These are phyloP conservation scores for Leccinum broughii DNA, from an alignment of 768 basidiomycete species.

Conservation along the genomic window DNA sequence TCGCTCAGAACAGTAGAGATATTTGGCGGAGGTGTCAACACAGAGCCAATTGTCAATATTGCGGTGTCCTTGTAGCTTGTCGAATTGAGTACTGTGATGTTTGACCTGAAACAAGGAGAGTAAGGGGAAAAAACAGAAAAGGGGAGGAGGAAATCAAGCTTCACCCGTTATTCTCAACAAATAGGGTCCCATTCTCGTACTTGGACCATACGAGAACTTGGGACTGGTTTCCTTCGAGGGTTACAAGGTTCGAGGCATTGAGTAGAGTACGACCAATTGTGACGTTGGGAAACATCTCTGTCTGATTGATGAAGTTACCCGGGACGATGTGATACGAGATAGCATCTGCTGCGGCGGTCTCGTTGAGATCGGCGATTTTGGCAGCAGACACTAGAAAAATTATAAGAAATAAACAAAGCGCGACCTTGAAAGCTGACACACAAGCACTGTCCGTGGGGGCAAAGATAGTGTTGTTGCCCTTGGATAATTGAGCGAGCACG, in stretches of 20 bases:
- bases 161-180: slow-evolving; percentile 52
- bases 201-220: slow-evolving; percentile 57
- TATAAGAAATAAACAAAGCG: slow-evolving; percentile 5
- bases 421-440: slow-evolving; percentile 29
- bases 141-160: slow-evolving; percentile 4
- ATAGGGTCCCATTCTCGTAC: slow-evolving; percentile 38
- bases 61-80: slow-evolving; percentile 41
- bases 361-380: slow-evolving; percentile 25
- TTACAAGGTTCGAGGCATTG: slow-evolving; percentile 45
- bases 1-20: slow-evolving; percentile 42
- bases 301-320: slow-evolving; percentile 47
- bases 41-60: slow-evolving; percentile 49
- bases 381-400: slow-evolving; percentile 6
- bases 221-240: slow-evolving; percentile 55
- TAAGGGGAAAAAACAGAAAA: slow-evolving; percentile 1
- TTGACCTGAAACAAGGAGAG: slow-evolving; percentile 22
- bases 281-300: slow-evolving; percentile 51
- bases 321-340: slow-evolving; percentile 59
- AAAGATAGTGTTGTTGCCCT: slow-evolving; percentile 53
- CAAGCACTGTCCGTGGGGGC: slow-evolving; percentile 58
- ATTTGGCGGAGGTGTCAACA: slow-evolving; percentile 54
- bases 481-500: slow-evolving; percentile 44
- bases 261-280: slow-evolving; percentile 69
- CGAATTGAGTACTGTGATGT: slow-evolving; percentile 40
- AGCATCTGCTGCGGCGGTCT: slow-evolving; percentile 43